Conservation (phyloP, 1,284 basidiomycete genomes). For the Austropuccinia psidii region DNA sequence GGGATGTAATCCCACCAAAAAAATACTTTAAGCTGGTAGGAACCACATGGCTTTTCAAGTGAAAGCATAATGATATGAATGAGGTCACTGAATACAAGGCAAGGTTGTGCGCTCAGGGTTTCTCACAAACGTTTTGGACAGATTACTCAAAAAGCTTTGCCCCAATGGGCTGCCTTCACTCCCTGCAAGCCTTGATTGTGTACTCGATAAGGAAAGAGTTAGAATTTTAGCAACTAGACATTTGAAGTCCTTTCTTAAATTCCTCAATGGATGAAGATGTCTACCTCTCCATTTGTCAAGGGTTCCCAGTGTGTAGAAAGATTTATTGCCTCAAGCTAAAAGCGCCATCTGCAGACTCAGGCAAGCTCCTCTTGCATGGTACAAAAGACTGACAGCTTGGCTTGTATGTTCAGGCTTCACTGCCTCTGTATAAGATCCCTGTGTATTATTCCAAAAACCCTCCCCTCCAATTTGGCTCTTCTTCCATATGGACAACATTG, state of each 20-base stretch:
- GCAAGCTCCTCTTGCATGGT: too few species aligned
- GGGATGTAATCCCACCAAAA: neutral
- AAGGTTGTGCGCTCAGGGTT: neutral
- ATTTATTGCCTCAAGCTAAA: too few species aligned
- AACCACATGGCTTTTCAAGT: slow-evolving; percentile 1
- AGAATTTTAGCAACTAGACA: neutral
- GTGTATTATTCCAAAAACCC: too few species aligned
- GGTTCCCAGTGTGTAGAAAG: too few species aligned
- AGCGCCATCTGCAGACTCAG: too few species aligned
- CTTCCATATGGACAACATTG: too few species aligned
- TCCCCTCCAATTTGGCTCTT: too few species aligned
- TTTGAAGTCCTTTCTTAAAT: neutral
- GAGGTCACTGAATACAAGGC: neutral
- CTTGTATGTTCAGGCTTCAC: too few species aligned
- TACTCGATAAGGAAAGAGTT: neutral
- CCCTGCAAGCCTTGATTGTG: neutral
- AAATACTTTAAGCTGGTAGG: neutral
- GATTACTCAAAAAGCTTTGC: neutral
- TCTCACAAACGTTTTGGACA: neutral
- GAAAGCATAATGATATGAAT: neutral
- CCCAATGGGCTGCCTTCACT: neutral
- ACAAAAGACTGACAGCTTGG: too few species aligned
- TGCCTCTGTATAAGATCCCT: too few species aligned
- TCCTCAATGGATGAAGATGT: too few species aligned
- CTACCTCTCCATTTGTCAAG: too few species aligned